phyloP scores from a whole-genome alignment of 2,329 filamentous ascomycete genomes.

The Graphiopsis chlorocephala region DNA sequence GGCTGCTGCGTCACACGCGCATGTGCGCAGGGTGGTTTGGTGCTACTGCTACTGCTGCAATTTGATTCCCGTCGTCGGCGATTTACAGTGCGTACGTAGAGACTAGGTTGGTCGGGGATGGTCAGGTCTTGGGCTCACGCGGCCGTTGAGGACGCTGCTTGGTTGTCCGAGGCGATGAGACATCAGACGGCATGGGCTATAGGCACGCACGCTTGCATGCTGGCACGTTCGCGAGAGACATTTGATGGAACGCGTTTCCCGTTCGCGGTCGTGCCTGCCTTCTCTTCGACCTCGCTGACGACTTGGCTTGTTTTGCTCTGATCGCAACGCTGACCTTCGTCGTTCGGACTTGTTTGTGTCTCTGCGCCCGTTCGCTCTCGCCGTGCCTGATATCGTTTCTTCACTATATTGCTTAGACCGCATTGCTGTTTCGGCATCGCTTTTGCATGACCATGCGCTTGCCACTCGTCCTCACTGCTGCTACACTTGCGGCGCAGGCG shows the following conservation, averaged over 20 bases:
- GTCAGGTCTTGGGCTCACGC: conserved; percentile 12
- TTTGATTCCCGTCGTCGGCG: not conserved
- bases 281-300: not conserved
- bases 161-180: conserved; percentile 15
- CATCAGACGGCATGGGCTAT: not conserved
- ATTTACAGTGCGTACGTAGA: not conserved
- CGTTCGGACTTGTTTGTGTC: not conserved
- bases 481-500: not conserved
- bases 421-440: not conserved
- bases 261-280: not conserved
- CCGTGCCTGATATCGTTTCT: not conserved
- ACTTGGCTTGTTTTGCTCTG: not conserved
- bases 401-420: not conserved
- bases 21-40: not conserved
- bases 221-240: not conserved
- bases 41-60: not conserved
- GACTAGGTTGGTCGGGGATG: not conserved
- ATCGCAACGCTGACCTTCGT: not conserved
- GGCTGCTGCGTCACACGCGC: not conserved
- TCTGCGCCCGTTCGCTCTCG: not conserved
- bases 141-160: conserved; percentile 9
- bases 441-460: not conserved
- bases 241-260: not conserved
- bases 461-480: not conserved
- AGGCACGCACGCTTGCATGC: not conserved